Evolutionary conservation across 306 rosid species (phyloP).

Genomic region (Pyrus bretschneideri): DNA sequence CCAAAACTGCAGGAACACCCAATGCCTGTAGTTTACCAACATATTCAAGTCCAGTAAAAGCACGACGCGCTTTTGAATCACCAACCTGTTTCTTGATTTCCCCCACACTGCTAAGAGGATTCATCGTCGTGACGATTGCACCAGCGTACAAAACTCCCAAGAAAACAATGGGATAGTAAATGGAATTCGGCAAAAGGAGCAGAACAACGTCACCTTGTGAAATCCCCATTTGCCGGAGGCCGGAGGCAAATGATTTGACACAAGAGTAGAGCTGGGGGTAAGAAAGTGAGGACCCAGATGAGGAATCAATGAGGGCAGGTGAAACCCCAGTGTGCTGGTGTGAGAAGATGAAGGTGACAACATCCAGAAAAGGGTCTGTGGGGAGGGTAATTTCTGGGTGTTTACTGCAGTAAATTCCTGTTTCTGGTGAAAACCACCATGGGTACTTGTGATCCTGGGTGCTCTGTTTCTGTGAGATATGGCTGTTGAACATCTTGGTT

Average conservation of each 20-base stretch:
- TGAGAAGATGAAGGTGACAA: conserved; percentile 63
- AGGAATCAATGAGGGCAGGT: conserved; percentile 65
- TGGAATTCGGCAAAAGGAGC: conserved; percentile 63
- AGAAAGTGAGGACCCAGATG: conserved; percentile 53
- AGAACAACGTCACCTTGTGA: conserved; percentile 59
- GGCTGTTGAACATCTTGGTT: conserved; percentile 1
- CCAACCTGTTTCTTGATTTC: conserved; percentile 50
- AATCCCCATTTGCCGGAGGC: conserved; percentile 53
- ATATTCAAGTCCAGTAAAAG: conserved; percentile 36
- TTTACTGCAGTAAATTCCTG: conserved; percentile 56
- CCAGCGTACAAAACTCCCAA: conserved; percentile 51
- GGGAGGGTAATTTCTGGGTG: conserved; percentile 44
- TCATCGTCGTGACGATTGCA: conserved; percentile 60
- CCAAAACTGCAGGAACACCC: conserved; percentile 43
- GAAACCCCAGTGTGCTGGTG: conserved; percentile 46
- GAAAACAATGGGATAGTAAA: conserved; percentile 60
- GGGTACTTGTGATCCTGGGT: conserved; percentile 9
- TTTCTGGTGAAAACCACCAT: conserved; percentile 54
- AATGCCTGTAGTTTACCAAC: conserved; percentile 30
- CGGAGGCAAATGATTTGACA: conserved; percentile 62
- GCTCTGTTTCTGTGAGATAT: conserved; percentile 4
- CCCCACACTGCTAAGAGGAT: conserved; percentile 47
- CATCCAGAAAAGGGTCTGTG: conserved; percentile 54
- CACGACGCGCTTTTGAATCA: conserved; percentile 45
- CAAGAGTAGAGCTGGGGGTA: conserved; percentile 47